These are phyloP conservation scores for Teunomyces stri DNA, from an alignment of 805 yeast genomes.

Conservation along the genomic window DNA sequence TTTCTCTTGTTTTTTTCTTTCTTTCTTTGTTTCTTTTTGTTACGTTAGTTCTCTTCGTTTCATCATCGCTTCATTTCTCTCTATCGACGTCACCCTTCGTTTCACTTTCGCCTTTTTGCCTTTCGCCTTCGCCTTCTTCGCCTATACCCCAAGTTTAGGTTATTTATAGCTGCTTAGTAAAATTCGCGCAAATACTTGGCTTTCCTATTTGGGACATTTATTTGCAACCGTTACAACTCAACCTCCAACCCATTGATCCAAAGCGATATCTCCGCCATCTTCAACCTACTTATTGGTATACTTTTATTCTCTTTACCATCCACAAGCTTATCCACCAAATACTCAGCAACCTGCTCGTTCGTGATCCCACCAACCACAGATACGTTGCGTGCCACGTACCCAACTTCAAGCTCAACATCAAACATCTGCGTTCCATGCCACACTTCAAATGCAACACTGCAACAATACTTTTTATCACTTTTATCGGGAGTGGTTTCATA, in stretches of 20 bases:
- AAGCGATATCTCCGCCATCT: background rate
- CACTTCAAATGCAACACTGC: constrained; percentile 11
- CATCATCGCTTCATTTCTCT: no score
- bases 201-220: background rate
- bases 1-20: no score
- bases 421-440: constrained; percentile 2
- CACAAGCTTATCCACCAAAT: constrained; percentile 13
- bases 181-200: background rate
- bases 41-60: no score
- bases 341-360: constrained; percentile 12
- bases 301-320: background rate
- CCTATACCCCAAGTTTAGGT: background rate
- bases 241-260: background rate
- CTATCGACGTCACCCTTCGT: no score
- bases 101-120: no score
- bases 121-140: no score
- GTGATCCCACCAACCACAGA: constrained; percentile 6
- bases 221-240: background rate
- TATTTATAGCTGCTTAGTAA: background rate
- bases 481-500: background rate
- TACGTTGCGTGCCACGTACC: constrained; percentile 5
- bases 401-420: constrained; percentile 7
- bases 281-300: background rate
- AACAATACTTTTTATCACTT: constrained; percentile 7
- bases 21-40: no score